These are phyloP conservation scores for Exophiala aquamarina DNA, from an alignment of 2,329 filamentous ascomycete genomes.

Conservation along the genomic window DNA sequence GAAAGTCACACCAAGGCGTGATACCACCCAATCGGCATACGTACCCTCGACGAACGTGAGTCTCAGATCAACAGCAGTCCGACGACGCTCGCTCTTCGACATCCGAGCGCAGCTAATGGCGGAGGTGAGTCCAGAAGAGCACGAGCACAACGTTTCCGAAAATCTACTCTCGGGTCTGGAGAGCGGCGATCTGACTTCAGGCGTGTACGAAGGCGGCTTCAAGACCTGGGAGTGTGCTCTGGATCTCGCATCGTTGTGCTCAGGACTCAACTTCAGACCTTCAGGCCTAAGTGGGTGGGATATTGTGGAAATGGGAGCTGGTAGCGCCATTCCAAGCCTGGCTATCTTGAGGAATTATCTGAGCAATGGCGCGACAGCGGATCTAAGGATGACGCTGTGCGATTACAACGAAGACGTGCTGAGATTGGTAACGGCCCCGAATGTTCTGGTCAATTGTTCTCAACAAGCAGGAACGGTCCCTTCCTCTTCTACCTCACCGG, in stretches of 20 bases:
- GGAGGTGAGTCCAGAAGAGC: conserved; percentile 46
- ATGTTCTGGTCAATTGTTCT: conserved; percentile 59
- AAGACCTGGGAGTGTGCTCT: conserved; percentile 68
- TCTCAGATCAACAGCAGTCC: conserved; percentile 1
- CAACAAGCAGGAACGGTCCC: conserved; percentile 14
- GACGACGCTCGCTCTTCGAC: conserved; percentile 62
- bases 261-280: neutral
- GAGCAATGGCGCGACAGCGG: conserved; percentile 26
- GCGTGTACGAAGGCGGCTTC: conserved; percentile 67
- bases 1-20: conserved; percentile 30
- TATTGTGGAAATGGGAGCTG: conserved; percentile 57
- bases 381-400: conserved; percentile 55
- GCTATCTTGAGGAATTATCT: conserved; percentile 55
- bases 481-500: neutral
- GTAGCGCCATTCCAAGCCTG: conserved; percentile 60
- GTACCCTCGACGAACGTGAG: conserved; percentile 5
- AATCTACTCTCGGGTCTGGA: conserved; percentile 49
- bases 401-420: conserved; percentile 64
- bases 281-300: conserved; percentile 40
- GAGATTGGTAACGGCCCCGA: conserved; percentile 61
- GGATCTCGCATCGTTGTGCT: conserved; percentile 49
- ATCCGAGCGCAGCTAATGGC: conserved; percentile 64
- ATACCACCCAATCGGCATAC: conserved; percentile 33
- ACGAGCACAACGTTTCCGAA: conserved; percentile 33
- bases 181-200: conserved; percentile 53